phyloP scores from a whole-genome alignment of 176 grass and related monocot species.

The Oryza officinalis region DNA sequence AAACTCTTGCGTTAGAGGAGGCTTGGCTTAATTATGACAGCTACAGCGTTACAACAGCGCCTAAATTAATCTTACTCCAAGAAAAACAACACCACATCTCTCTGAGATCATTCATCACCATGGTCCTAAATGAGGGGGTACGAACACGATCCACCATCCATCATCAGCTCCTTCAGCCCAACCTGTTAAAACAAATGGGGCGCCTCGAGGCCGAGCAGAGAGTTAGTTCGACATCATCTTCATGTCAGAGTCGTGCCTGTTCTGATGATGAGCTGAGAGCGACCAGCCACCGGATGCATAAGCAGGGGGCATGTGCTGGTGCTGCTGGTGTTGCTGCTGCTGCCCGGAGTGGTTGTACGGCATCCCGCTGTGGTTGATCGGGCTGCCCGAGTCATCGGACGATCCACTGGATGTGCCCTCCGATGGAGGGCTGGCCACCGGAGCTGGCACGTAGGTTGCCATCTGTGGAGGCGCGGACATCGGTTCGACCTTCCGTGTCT shows the following conservation, averaged over 20 bases:
- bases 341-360: constrained; percentile 59
- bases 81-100: constrained; percentile 21
- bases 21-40: constrained; percentile 17
- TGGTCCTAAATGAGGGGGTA: constrained; percentile 30
- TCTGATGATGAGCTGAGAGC: constrained; percentile 68
- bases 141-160: background rate
- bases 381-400: constrained; percentile 74
- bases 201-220: constrained; percentile 20
- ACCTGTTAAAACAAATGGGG: constrained; percentile 27
- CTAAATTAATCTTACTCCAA: constrained; percentile 54
- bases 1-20: constrained; percentile 32
- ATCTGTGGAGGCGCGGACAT: constrained; percentile 66
- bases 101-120: constrained; percentile 27
- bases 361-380: constrained; percentile 56
- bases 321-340: constrained; percentile 49
- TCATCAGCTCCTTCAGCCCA: constrained; percentile 36
- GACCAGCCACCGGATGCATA: constrained; percentile 68
- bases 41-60: constrained; percentile 39
- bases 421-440: constrained; percentile 60
- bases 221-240: constrained; percentile 85
- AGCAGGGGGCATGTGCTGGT: constrained; percentile 66
- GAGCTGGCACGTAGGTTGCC: constrained; percentile 50
- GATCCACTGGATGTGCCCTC: constrained; percentile 78
- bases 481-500: constrained; percentile 68
- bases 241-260: constrained; percentile 80